Conservation (phyloP, 2,329 filamentous ascomycete genomes). For the Penicillium janthinellum region DNA sequence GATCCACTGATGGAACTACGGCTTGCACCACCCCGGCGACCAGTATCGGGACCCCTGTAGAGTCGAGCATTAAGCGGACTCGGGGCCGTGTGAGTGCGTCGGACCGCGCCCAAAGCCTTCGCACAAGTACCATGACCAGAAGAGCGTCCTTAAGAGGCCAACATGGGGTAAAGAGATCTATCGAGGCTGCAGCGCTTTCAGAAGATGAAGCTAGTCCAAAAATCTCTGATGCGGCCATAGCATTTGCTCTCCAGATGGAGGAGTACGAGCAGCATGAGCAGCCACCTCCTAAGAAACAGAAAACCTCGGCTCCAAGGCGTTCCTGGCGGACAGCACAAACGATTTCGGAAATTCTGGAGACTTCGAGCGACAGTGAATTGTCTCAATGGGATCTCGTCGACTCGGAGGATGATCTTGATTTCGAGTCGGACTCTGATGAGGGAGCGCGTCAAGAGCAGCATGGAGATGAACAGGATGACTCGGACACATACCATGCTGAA, state of each 20-base stretch:
- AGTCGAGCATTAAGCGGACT: constrained; percentile 37
- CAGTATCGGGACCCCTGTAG: constrained; percentile 59
- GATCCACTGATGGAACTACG: constrained; percentile 47
- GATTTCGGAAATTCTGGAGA: neutral
- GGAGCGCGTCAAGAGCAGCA: neutral
- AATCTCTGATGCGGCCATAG: constrained; percentile 55
- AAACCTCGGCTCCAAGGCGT: constrained; percentile 26
- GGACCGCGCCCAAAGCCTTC: constrained; percentile 50
- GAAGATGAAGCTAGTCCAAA: constrained; percentile 37
- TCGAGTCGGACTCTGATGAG: neutral
- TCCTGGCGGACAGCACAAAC: neutral
- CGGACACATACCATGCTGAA: neutral
- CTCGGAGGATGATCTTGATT: neutral
- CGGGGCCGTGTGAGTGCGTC: constrained; percentile 46
- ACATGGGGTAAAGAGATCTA: constrained; percentile 47
- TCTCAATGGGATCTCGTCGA: neutral
- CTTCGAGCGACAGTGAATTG: constrained; percentile 2
- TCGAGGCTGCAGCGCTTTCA: constrained; percentile 46
- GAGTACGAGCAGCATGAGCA: constrained; percentile 49
- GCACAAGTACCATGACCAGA: constrained; percentile 51
- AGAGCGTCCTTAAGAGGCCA: constrained; percentile 20
- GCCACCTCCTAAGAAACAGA: constrained; percentile 40
- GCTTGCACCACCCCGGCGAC: constrained; percentile 65
- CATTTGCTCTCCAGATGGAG: constrained; percentile 59
- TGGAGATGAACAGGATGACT: neutral